Evolutionary conservation across 805 yeast genomes (phyloP), one percentile per base, ranked within the genome.

Genomic region (Hanseniaspora lachancei): DNA sequence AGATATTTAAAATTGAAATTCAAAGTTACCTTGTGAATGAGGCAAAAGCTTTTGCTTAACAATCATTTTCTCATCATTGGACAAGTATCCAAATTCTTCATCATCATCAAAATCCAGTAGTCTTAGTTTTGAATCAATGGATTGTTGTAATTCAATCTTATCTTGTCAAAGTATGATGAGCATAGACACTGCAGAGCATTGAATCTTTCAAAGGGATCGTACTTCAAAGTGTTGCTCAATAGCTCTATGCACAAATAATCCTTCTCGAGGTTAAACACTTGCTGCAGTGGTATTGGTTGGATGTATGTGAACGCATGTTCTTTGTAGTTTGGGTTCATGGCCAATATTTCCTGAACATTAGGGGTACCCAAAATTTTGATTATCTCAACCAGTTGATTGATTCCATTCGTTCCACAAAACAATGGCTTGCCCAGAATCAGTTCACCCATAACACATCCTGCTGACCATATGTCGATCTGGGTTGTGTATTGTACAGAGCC

Each of bases 401-500:
- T 91, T 40, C 98, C 97, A 58, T 89, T 82, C 68, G 93, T 97
- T 47, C 98, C 98, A 13, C 98, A 98, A 72, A 93, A 93, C 61
- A 93, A 74, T 15, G 98, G 98, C 68, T 89, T 97, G 18, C 98
- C 97, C 57, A 93, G 76, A 60, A 89, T 80, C 64, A 93, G 74
- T 71, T 93, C 98, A 5, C 97, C 97, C 87, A 93, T 89, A 23
- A 93, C 98, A 73, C 98, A 93, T 21, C 96, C 96, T 15, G 95
- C 88, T 15, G 96, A 86, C 98, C 98, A 93, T 49, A 93, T 80
- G 68, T 93, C 98, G 61, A 93, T 93, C 69, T 91, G 89, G 34
- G 97, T 89, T 8, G 97, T 88, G 70, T 93, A 93, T 70, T 89
- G 87, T 29, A 95, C 85, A 15, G 97, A 95, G 20, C 97, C 98